Evolutionary conservation across 768 basidiomycete species (phyloP), one percentile per base, ranked within the genome.

Genomic region (Termitomyces sp.): DNA sequence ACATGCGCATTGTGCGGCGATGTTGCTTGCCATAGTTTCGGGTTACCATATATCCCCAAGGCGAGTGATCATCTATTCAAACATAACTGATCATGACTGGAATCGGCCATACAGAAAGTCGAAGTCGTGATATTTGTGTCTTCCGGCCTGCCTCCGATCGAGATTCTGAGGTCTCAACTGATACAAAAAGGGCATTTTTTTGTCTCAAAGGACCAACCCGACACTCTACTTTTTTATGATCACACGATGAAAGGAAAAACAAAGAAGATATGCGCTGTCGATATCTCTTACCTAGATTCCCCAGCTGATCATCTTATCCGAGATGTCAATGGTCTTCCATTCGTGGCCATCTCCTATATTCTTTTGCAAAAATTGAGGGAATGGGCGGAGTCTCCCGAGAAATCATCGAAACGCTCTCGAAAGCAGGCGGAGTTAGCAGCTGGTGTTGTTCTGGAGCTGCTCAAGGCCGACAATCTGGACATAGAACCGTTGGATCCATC

Each of bases 1-100:
- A 42, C 52, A 20, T 63, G 56, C 46, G 62, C 61, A 11, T 34
- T 63, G 14, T 56, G 55, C 38, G 65, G 65, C 9, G 65, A 66
- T 37, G 9, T 63, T 17, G 62, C 56, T 25, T 63, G 55, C 47
- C 40, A 55, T 47, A 10, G 8, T 2, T 46, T 58, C 48, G 65
- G 62, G 15, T 15, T 25, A 14, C 45, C 34, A n/a, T 55, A 57
- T 17, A n/a, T 50, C 2, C 55, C 55, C 36, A 46, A 40, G 29
- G 65, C 48, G n/a, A 56, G 65, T 51, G 36, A 17, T 25, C n/a
- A 25, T 25, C 25, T 25, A 25, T 25, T 48, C 12, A 37, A 11
- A 32, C 11, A 45, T 55, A 12, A 34, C 4, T 10, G 17, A 49
- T 50, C 43, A 11, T 15, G 25, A 14, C 10, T 38, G 14, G 29